These are phyloP conservation scores for Penicillium mononematosum DNA, from an alignment of 495 filamentous ascomycete species.

Conservation along the genomic window DNA sequence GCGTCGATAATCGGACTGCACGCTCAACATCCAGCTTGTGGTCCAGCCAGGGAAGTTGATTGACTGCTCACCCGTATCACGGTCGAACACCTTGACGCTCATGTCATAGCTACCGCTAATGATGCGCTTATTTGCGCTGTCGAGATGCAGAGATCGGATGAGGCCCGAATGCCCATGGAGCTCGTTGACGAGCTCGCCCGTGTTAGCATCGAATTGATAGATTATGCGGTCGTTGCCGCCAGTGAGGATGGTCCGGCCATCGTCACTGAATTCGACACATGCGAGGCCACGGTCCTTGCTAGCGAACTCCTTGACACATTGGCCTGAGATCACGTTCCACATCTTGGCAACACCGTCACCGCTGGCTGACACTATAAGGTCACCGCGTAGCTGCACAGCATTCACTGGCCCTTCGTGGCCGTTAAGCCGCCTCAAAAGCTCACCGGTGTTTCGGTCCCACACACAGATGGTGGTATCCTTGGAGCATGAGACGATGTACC, in stretches of 20 bases:
- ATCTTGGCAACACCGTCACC: constrained; percentile 91
- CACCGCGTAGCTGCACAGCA: constrained; percentile 88
- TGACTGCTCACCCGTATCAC: constrained; percentile 67
- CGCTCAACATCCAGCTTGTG: constrained; percentile 90
- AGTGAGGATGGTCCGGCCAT: constrained; percentile 81
- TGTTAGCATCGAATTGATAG: constrained; percentile 90
- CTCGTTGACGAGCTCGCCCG: constrained; percentile 74
- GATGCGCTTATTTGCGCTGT: constrained; percentile 76
- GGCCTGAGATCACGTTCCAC: constrained; percentile 86
- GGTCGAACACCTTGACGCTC: constrained; percentile 88
- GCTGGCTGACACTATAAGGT: constrained; percentile 85
- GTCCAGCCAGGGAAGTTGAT: constrained; percentile 87
- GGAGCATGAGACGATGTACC: constrained; percentile 91
- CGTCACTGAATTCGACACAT: constrained; percentile 92
- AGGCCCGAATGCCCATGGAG: constrained; percentile 76
- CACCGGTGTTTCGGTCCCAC: constrained; percentile 81
- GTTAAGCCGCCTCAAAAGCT: constrained; percentile 67
- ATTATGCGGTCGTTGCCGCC: constrained; percentile 93
- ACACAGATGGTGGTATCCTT: constrained; percentile 91
- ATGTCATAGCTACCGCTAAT: constrained; percentile 92
- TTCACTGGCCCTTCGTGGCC: constrained; percentile 93
- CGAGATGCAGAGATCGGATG: constrained; percentile 85
- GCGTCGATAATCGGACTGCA: constrained; percentile 90
- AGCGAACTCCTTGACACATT: constrained; percentile 81
- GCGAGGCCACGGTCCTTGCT: constrained; percentile 88